Base-by-base conservation (phyloP, 441 rosid species). In the Sinapis alba region DNA sequence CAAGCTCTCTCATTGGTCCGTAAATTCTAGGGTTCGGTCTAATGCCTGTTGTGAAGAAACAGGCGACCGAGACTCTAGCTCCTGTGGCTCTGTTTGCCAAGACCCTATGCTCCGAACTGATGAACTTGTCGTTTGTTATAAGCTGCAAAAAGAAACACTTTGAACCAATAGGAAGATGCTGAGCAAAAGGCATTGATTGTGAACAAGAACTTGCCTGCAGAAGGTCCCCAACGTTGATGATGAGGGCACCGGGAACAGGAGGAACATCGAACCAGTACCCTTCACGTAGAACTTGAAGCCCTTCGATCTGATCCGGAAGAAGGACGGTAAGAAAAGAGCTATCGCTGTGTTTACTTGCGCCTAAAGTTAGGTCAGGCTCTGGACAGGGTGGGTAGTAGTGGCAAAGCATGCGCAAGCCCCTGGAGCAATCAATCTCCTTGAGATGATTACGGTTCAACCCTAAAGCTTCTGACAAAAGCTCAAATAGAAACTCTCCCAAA, bases 31-130 rank as follows among this genome's bases (percentile, higher is more conserved):
- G 51, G 7, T 62, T 62, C 4, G 69, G 80, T 60, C 50, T 27
- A 9, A 73, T 6, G 26, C 65, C 20, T 1, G 84, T 75, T 23
- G 68, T 75, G 67, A 86, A 85, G 68, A 88, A 86, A 75, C 90
- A 77, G 11, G 94, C 90, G 24, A 83, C 84, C 0, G 89, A 90
- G n/a, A 88, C 58, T 78, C 96, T 80, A 21, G 93, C 90, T 12
- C 83, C 81, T 43, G 15, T 43, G 0, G 51, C 47, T 69, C 59
- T 75, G 62, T 83, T 88, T 2, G 91, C 85, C 50, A 83, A 6
- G 1, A 88, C 91, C 61, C 87, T 69, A 20, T 88, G 96, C 28
- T 80, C 81, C 51, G 53, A 82, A 65, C 93, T 90, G 34, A 27
- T 68, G 65, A 84, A 83, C 70, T 69, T 83, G 81, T 86, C 88